These are phyloP conservation scores for Kwoniella pini DNA, from an alignment of 768 basidiomycete genomes.

Conservation along the genomic window DNA sequence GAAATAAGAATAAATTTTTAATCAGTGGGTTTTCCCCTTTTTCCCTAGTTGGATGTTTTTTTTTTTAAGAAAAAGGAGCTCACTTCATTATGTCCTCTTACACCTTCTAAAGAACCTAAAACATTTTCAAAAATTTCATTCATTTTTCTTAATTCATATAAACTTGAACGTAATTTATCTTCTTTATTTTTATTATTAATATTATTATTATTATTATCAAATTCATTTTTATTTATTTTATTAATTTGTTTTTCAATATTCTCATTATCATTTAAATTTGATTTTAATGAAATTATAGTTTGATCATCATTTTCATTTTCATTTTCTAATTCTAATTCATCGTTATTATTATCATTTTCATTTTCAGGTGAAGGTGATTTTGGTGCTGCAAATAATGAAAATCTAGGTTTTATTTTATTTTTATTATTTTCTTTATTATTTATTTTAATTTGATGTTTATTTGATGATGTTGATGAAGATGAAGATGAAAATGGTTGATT, in stretches of 20 bases:
- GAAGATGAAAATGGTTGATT: not conserved
- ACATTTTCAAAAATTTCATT: slow-evolving; percentile 53
- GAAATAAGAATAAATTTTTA: not conserved
- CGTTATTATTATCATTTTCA: slow-evolving; percentile 10
- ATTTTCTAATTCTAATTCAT: slow-evolving; percentile 14
- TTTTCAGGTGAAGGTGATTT: slow-evolving; percentile 14
- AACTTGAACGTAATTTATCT: slow-evolving; percentile 38
- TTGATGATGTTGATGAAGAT: not conserved
- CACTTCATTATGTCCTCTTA: slow-evolving; percentile 53
- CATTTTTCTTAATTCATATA: slow-evolving; percentile 53
- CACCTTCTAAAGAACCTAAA: slow-evolving; percentile 36
- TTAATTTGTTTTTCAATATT: not conserved
- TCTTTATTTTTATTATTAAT: slow-evolving; percentile 8
- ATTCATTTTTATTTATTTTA: not conserved
- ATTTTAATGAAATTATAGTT: slow-evolving; percentile 21
- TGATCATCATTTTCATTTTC: slow-evolving; percentile 28
- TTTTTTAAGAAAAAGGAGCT: slow-evolving; percentile 24
- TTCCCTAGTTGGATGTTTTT: too few relatives aligned
- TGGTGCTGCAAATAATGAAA: slow-evolving; percentile 41
- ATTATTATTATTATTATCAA: too few relatives aligned
- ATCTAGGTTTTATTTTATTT: slow-evolving; percentile 30
- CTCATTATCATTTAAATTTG: not conserved
- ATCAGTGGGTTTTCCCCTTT: too few relatives aligned
- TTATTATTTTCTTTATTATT: not conserved
- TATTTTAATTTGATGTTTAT: not conserved